phyloP scores from a whole-genome alignment of 139 green algal species.

The Chlamydomonas sp. region DNA sequence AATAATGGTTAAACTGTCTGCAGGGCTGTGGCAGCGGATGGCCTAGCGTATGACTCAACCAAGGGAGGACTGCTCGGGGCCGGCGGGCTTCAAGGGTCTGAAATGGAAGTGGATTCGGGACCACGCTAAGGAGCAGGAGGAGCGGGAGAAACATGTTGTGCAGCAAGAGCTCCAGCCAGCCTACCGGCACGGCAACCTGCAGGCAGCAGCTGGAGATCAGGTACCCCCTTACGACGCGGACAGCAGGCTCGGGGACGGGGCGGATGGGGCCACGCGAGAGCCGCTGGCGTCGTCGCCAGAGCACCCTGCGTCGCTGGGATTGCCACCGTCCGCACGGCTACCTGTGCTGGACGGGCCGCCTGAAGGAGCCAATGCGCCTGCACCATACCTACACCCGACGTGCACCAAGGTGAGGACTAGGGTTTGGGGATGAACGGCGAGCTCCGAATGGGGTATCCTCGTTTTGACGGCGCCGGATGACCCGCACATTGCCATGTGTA shows the following conservation, averaged over 20 bases:
- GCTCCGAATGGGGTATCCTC: too few species aligned
- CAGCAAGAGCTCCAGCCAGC: conserved; percentile 5
- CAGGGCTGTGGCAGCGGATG: neutral
- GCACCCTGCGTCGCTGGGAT: too few species aligned
- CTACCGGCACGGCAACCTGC: neutral
- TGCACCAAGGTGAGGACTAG: too few species aligned
- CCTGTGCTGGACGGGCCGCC: too few species aligned
- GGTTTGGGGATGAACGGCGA: too few species aligned
- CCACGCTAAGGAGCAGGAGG: conserved; percentile 40
- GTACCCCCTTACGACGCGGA: neutral
- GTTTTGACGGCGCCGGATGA: too few species aligned
- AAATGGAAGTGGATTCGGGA: conserved; percentile 49
- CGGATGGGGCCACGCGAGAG: too few species aligned
- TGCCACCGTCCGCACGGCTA: too few species aligned
- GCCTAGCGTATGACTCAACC: conserved; percentile 12
- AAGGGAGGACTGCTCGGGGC: conserved; percentile 18
- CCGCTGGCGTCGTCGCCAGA: too few species aligned
- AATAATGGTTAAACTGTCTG: neutral
- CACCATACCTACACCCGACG: too few species aligned
- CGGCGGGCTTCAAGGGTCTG: conserved; percentile 38
- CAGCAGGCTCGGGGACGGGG: neutral
- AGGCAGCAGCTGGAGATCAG: neutral
- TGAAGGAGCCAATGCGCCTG: too few species aligned
- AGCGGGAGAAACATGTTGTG: neutral
- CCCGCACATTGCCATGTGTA: too few species aligned